Conservation (phyloP, 2,329 filamentous ascomycete species). For the Cylindrodendrum hubeiense region DNA sequence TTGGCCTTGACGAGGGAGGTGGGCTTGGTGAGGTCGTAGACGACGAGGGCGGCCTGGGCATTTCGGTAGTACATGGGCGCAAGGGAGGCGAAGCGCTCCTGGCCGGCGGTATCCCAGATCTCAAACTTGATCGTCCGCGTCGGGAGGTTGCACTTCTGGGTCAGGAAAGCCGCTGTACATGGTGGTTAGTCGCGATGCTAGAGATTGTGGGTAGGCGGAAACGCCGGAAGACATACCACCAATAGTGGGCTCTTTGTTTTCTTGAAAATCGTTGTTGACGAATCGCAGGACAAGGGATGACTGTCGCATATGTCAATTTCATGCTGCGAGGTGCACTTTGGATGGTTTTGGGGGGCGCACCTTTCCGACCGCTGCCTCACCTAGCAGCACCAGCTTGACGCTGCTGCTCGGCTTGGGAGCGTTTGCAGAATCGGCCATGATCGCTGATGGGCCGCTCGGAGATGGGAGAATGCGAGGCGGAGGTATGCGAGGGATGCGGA, state of each 20-base stretch:
- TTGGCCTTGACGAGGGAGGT: constrained; percentile 96
- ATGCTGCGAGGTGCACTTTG: constrained; percentile 16
- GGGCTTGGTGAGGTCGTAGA: constrained; percentile 98
- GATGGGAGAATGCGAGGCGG: not conserved
- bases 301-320: constrained; percentile 60
- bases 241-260: constrained; percentile 99
- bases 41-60: constrained; percentile 95
- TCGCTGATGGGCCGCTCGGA: constrained; percentile 31
- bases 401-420: constrained; percentile 97
- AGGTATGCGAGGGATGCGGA: not conserved
- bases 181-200: constrained; percentile 28
- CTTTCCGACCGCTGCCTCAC: constrained; percentile 98
- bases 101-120: constrained; percentile 98
- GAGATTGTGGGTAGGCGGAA: constrained; percentile 19
- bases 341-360: constrained; percentile 60
- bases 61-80: constrained; percentile 99
- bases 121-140: constrained; percentile 93
- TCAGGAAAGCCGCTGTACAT: constrained; percentile 88
- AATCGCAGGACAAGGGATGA: constrained; percentile 98
- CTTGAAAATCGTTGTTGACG: constrained; percentile 99
- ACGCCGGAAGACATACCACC: constrained; percentile 74
- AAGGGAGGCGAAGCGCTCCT: constrained; percentile 96
- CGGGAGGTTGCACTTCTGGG: constrained; percentile 97
- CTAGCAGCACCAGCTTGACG: constrained; percentile 98
- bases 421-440: constrained; percentile 63